Conservation (phyloP, 306 rosid genomes). For the Lupinus albus region DNA sequence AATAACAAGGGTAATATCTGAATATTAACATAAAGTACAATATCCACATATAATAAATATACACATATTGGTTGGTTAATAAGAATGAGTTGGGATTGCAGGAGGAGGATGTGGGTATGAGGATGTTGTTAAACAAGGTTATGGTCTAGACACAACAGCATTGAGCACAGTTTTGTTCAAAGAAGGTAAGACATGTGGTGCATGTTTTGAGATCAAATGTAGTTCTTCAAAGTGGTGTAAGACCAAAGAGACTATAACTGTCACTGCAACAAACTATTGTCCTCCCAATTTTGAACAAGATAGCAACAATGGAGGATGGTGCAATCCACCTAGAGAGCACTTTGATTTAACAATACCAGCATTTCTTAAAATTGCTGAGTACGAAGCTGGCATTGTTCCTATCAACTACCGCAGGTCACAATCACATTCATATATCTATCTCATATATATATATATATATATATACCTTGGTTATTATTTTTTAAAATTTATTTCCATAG, state of each 20-base stretch:
- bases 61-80: not conserved
- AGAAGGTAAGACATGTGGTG: slow-evolving; percentile 63
- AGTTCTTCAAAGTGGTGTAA: slow-evolving; percentile 60
- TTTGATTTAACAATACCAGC: slow-evolving; percentile 77
- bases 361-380: slow-evolving; percentile 56
- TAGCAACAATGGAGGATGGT: slow-evolving; percentile 79
- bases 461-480: not conserved
- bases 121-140: slow-evolving; percentile 71
- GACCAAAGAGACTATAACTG: slow-evolving; percentile 50
- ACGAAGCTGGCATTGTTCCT: slow-evolving; percentile 67
- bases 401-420: slow-evolving; percentile 64
- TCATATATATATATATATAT: too few relatives aligned
- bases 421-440: too few relatives aligned
- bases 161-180: slow-evolving; percentile 67
- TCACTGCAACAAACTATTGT: slow-evolving; percentile 72
- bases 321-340: slow-evolving; percentile 77
- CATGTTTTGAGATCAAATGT: slow-evolving; percentile 75
- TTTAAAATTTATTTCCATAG: too few relatives aligned
- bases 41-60: too few relatives aligned
- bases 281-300: slow-evolving; percentile 48
- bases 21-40: too few relatives aligned
- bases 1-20: too few relatives aligned
- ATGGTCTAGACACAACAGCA: slow-evolving; percentile 70
- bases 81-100: slow-evolving; percentile 12
- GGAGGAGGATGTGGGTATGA: slow-evolving; percentile 91